A percentile compares a stretch with the other conserved stretches of the same genome.
Evolutionary conservation across 768 basidiomycete species (phyloP).

Genomic region (Candolleomyces eurysporus): DNA sequence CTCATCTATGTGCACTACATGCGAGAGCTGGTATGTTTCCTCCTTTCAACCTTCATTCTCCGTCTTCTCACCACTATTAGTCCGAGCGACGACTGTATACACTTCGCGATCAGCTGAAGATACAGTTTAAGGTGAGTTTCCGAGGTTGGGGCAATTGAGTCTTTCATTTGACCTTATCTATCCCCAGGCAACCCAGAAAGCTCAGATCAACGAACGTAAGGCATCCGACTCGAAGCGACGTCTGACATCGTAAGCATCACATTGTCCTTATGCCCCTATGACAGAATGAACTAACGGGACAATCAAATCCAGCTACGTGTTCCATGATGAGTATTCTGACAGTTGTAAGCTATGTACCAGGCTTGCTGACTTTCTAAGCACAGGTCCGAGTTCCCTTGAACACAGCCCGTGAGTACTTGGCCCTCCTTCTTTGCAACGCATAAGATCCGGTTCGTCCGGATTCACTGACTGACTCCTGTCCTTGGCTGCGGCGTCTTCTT

Average conservation of each 20-base stretch:
- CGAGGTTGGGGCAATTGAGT: background rate
- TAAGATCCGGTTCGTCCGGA: too few species aligned
- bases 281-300: background rate
- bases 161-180: background rate
- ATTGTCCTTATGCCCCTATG: background rate
- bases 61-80: conserved; percentile 27
- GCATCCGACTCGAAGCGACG: conserved; percentile 81
- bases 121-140: conserved; percentile 54
- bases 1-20: conserved; percentile 75
- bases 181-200: conserved; percentile 60
- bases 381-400: conserved; percentile 83
- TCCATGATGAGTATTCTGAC: conserved; percentile 61
- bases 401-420: conserved; percentile 53
- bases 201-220: conserved; percentile 73
- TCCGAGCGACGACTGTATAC: conserved; percentile 68
- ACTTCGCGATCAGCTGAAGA: conserved; percentile 72
- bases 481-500: background rate
- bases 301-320: conserved; percentile 53
- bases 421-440: too few species aligned
- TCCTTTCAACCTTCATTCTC: background rate
- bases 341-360: background rate
- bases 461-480: too few species aligned
- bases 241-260: conserved; percentile 61
- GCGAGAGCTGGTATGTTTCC: conserved; percentile 50
- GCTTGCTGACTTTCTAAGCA: conserved; percentile 20